A percentile compares a stretch with the other conserved stretches of the same genome.
phyloP scores from a whole-genome alignment of 1,139 yeast genomes.

The Meyerozyma guilliermondii region DNA sequence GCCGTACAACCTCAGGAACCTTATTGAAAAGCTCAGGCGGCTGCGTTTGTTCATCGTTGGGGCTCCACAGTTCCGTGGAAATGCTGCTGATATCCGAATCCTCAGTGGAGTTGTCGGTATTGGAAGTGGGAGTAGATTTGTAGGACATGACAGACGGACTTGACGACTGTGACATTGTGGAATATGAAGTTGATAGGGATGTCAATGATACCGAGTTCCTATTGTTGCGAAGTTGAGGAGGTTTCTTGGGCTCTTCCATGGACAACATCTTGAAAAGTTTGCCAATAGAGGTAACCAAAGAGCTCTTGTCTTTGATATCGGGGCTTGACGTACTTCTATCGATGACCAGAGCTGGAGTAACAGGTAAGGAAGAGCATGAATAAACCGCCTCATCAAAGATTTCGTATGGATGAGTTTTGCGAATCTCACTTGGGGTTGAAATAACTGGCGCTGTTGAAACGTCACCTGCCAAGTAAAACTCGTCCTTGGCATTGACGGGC shows the following conservation, averaged over 20 bases:
- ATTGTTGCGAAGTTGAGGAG: slow-evolving; percentile 8
- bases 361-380: slow-evolving; percentile 41
- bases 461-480: slow-evolving; percentile 10
- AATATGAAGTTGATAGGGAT: slow-evolving; percentile 33
- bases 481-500: slow-evolving; percentile 28
- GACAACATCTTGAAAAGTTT: slow-evolving; percentile 33
- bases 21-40: slow-evolving; percentile 43
- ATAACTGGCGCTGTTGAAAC: slow-evolving; percentile 13
- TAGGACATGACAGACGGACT: slow-evolving; percentile 43
- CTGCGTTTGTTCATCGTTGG: slow-evolving; percentile 13
- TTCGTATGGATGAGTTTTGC: slow-evolving; percentile 62
- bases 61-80: slow-evolving; percentile 2
- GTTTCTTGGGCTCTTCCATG: slow-evolving; percentile 21
- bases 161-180: slow-evolving; percentile 35
- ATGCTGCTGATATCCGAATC: slow-evolving; percentile 20
- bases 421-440: slow-evolving; percentile 28
- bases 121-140: slow-evolving; percentile 36
- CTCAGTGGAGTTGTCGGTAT: slow-evolving; percentile 29
- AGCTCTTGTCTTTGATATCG: slow-evolving; percentile 14
- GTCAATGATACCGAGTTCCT: slow-evolving; percentile 35
- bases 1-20: slow-evolving; percentile 46
- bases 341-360: slow-evolving; percentile 9
- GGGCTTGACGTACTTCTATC: slow-evolving; percentile 1
- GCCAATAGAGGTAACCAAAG: slow-evolving; percentile 35
- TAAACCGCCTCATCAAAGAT: slow-evolving; percentile 75